These are phyloP conservation scores for Erodium texanum DNA, from an alignment of 441 rosid species.

Conservation along the genomic window DNA sequence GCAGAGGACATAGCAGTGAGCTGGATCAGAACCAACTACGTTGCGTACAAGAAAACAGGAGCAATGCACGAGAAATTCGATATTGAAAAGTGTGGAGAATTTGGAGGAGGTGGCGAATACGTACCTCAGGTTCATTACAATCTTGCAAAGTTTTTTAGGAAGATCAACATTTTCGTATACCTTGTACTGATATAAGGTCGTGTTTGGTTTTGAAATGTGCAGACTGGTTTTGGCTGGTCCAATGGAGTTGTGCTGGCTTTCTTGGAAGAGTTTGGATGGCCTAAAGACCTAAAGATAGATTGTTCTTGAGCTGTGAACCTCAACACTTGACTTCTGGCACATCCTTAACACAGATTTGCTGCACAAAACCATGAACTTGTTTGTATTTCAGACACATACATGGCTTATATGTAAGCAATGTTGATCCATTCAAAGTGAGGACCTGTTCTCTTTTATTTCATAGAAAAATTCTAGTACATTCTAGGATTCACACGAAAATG, in stretches of 20 bases:
- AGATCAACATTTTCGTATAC: background rate
- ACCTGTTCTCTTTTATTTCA: too few relatives aligned
- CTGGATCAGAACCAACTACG: conserved; percentile 72
- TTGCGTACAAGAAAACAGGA: conserved; percentile 51
- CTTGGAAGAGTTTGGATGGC: conserved; percentile 95
- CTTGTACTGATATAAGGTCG: background rate
- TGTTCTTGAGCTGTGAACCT: conserved; percentile 13
- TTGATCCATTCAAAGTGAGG: too few relatives aligned
- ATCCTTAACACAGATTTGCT: too few relatives aligned
- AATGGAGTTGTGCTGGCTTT: conserved; percentile 79
- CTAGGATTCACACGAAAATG: too few relatives aligned
- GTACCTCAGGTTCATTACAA: conserved; percentile 45
- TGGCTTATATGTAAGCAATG: too few relatives aligned
- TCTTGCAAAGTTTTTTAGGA: background rate
- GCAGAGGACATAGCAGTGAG: conserved; percentile 66
- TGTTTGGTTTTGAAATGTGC: conserved; percentile 20
- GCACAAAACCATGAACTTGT: too few relatives aligned
- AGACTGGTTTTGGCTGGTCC: conserved; percentile 98
- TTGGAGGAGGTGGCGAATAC: conserved; percentile 81
- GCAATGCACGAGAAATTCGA: conserved; percentile 69
- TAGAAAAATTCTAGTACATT: too few relatives aligned
- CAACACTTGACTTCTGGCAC: background rate
- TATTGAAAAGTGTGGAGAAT: conserved; percentile 54
- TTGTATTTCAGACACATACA: too few relatives aligned
- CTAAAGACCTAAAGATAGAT: conserved; percentile 34